These are phyloP conservation scores for Hymenoscyphus occultus DNA, from an alignment of 2,329 filamentous ascomycete genomes.

Conservation along the genomic window DNA sequence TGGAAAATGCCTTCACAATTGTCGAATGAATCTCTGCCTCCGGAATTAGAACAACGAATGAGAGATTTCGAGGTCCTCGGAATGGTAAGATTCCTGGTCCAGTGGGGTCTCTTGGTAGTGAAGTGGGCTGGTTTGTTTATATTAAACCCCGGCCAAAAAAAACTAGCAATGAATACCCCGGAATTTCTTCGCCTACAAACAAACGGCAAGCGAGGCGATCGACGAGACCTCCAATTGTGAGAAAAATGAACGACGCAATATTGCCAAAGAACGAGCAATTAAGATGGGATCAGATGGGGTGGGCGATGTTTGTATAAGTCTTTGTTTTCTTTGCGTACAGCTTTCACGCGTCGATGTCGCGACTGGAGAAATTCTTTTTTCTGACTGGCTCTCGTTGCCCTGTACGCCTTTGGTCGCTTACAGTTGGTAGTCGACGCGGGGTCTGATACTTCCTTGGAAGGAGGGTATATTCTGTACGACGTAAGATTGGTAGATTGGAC, in stretches of 20 bases:
- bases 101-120: conserved; percentile 15
- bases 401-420: background rate
- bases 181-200: conserved; percentile 4
- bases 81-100: conserved; percentile 12
- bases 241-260: background rate
- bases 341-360: conserved; percentile 19
- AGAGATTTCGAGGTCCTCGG: conserved; percentile 12
- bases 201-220: conserved; percentile 10
- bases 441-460: conserved; percentile 19
- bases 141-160: conserved; percentile 20
- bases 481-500: conserved; percentile 18
- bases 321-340: conserved; percentile 9
- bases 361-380: conserved; percentile 9
- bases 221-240: conserved; percentile 3
- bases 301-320: conserved; percentile 1
- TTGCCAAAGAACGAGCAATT: conserved; percentile 12
- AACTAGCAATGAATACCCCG: conserved; percentile 2
- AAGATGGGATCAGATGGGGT: background rate
- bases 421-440: conserved; percentile 10
- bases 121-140: conserved; percentile 23
- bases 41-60: conserved; percentile 4
- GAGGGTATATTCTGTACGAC: conserved; percentile 14
- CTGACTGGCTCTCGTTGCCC: conserved; percentile 11
- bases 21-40: conserved; percentile 14
- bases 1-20: conserved; percentile 11